Percentiles rank a stretch among this genome's conserved stretches.
These are phyloP conservation scores for Lichtheimia hyalospora DNA, from an alignment of 371 early-diverging fungal genomes.

Conservation along the genomic window DNA sequence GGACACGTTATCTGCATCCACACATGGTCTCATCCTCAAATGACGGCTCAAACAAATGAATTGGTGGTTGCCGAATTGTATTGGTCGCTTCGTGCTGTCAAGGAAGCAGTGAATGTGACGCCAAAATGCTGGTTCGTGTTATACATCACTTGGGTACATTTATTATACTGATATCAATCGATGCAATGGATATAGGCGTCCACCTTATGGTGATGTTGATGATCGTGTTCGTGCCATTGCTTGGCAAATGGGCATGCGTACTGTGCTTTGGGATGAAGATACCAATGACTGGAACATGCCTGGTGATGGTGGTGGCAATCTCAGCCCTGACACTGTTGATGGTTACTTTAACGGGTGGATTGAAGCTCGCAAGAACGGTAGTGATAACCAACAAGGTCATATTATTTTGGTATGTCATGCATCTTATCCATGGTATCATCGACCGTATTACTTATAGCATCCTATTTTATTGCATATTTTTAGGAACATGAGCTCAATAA, in stretches of 20 bases:
- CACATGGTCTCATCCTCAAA: conserved; percentile 61
- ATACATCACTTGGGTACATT: conserved; percentile 17
- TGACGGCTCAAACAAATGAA: conserved; percentile 54
- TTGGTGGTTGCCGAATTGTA: conserved; percentile 60
- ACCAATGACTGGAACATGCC: conserved; percentile 52
- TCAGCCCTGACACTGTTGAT: conserved; percentile 31
- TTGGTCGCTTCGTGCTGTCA: conserved; percentile 52
- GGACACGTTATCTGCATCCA: conserved; percentile 54
- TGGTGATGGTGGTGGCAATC: conserved; percentile 41
- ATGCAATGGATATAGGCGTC: too few species aligned
- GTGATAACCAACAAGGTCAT: conserved; percentile 36
- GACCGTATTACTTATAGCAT: too few species aligned
- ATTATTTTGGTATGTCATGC: conserved; percentile 32
- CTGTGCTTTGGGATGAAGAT: conserved; percentile 47
- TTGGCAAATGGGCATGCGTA: conserved; percentile 51
- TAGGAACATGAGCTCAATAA: conserved; percentile 52
- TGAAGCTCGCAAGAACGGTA: conserved; percentile 27
- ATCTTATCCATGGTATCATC: not conserved
- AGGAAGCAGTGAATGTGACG: conserved; percentile 53
- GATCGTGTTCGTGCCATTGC: conserved; percentile 57
- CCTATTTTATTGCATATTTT: not conserved
- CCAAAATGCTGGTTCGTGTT: conserved; percentile 54
- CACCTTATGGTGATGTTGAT: conserved; percentile 55
- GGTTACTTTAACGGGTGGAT: conserved; percentile 47
- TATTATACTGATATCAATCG: too few species aligned